Base-by-base conservation (phyloP, 2,329 filamentous ascomycete species). In the Didymosphaeria variabile region DNA sequence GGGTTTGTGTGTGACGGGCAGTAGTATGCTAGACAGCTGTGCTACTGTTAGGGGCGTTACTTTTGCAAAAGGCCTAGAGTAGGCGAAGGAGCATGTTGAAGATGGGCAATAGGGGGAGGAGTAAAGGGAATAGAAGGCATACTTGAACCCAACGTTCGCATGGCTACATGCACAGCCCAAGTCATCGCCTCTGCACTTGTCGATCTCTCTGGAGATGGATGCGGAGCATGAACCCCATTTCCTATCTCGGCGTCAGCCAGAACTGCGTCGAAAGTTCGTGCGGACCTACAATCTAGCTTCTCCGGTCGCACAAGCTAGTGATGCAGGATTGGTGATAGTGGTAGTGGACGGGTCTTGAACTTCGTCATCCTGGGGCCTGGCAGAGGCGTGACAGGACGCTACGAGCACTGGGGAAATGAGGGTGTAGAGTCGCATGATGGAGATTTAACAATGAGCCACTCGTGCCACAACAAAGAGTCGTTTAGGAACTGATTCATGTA, bases 211-310 rank as follows among this genome's bases (percentile, higher is more conserved):
- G 21, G 54, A 59, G 52, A 62, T 42, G 47, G 62, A 67, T 8
- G 57, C 61, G 21, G 59, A 64, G 52, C 61, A 69, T 34, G 61
- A 67, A 29, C 56, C 47, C 29, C 57, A 69, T 61, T 60, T 59
- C 12, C 65, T 69, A 23, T 44, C 5, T 6, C 23, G 60, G 54
- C 38, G n/a, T 54, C 36, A 44, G 34, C 46, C 26, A 3, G 13
- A 38, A 21, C 26, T 23, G 7, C 7, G n/a, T 26, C n/a, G n/a
- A 19, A 9, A 50, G 13, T 23, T 17, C 45, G 50, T 40, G 15
- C 46, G 21, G 21, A 60, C 55, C 10, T 60, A 67, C 66, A 55
- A 56, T 26, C 34, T 23, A 5, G 57, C 51, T 9, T 64, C 56
- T 13, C 61, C 61, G 13, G 62, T 62, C 5, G 60, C 51, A 44